Evolutionary conservation across 345 rosid genomes (phyloP).

Genomic region (Lepidium aucheri): DNA sequence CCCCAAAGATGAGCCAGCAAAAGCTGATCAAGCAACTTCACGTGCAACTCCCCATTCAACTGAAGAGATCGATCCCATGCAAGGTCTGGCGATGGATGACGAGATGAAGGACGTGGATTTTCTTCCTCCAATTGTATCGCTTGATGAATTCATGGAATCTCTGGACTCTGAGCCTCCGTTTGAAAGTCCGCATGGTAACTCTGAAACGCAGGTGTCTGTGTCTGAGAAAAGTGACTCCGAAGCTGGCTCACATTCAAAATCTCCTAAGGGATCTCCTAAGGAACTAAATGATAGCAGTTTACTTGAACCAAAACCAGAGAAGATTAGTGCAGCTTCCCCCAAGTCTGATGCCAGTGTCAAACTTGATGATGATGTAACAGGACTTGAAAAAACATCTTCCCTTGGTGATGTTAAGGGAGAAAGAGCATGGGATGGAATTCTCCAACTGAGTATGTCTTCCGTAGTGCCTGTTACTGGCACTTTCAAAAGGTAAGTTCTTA

Average conservation of each 20-base stretch:
- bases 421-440: constrained; percentile 70
- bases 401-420: constrained; percentile 35
- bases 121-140: constrained; percentile 89
- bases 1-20: constrained; percentile 28
- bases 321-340: constrained; percentile 13
- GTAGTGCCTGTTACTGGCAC: constrained; percentile 46
- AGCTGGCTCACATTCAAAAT: constrained; percentile 18
- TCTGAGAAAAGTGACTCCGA: constrained; percentile 38
- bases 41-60: constrained; percentile 41
- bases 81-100: constrained; percentile 75
- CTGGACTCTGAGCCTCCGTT: constrained; percentile 88
- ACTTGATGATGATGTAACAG: constrained; percentile 11
- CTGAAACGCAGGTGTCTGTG: constrained; percentile 23
- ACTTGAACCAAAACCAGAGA: constrained; percentile 1
- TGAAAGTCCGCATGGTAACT: constrained; percentile 43
- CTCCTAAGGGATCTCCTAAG: constrained; percentile 31
- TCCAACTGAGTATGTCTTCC: constrained; percentile 56
- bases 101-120: constrained; percentile 57
- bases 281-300: constrained; percentile 19
- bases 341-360: constrained; percentile 4
- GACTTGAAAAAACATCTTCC: constrained; percentile 14
- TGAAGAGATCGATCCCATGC: no score
- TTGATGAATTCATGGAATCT: constrained; percentile 85
- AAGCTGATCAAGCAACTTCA: constrained; percentile 19
- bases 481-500: constrained; percentile 61